These are phyloP conservation scores for Sherardia arvensis DNA, from an alignment of 257 asterid species.

Conservation along the genomic window DNA sequence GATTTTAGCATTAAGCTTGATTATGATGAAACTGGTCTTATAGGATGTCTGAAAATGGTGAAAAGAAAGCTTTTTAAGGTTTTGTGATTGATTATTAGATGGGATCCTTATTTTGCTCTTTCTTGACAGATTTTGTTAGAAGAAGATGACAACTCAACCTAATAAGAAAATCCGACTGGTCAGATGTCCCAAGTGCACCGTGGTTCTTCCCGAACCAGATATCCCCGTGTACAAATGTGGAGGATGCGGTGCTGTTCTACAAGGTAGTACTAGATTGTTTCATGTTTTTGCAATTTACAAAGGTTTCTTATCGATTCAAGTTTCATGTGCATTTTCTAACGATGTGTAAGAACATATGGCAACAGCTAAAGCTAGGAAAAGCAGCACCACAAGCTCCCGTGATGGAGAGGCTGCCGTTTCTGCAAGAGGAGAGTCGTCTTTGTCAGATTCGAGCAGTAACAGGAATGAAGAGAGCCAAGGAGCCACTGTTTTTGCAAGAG, in stretches of 20 bases:
- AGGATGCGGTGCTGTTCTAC: conserved; percentile 66
- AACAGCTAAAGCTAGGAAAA: conserved; percentile 57
- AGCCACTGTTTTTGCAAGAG: conserved; percentile 16
- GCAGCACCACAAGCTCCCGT: conserved; percentile 14
- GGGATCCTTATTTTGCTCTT: conserved; percentile 12
- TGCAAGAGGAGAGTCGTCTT: neutral
- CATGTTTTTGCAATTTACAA: neutral
- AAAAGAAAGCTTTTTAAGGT: neutral
- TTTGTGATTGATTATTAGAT: neutral
- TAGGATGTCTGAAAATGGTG: neutral
- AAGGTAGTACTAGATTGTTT: conserved; percentile 45
- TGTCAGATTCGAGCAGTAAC: neutral
- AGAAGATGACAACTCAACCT: conserved; percentile 38
- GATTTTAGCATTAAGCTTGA: neutral
- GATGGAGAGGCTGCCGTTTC: conserved; percentile 10
- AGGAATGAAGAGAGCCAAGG: conserved; percentile 17
- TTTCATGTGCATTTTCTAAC: neutral
- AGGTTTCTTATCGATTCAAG: neutral
- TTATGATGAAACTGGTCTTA: neutral
- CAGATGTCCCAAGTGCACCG: conserved; percentile 66
- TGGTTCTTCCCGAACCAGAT: conserved; percentile 54
- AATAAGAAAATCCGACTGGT: conserved; percentile 51
- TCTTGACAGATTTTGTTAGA: conserved; percentile 18
- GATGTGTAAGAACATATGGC: conserved; percentile 13
- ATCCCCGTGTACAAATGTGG: conserved; percentile 65